phyloP scores from a whole-genome alignment of 192 early-diverging fungal genomes.

The Umbelopsis vinacea region DNA sequence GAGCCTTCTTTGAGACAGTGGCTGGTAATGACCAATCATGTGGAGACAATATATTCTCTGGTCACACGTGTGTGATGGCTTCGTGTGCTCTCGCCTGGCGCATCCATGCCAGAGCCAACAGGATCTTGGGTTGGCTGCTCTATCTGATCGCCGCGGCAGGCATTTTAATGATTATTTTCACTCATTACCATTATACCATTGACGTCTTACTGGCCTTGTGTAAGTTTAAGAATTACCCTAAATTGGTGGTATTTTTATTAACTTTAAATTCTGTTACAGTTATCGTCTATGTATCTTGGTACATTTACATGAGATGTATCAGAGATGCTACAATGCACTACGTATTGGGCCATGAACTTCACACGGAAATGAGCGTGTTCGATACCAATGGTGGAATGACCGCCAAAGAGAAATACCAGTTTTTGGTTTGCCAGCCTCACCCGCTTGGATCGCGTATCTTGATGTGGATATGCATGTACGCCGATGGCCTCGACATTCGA shows the following conservation, averaged over 20 bases:
- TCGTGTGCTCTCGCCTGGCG: conserved; percentile 60
- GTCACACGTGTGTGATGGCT: conserved; percentile 61
- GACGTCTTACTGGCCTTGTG: conserved; percentile 59
- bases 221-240: conserved; percentile 4
- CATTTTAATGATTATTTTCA: conserved; percentile 55
- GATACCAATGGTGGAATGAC: not conserved
- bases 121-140: conserved; percentile 44
- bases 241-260: not conserved
- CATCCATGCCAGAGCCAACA: conserved; percentile 52
- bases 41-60: conserved; percentile 69
- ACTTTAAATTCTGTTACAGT: conserved; percentile 2
- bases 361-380: conserved; percentile 30
- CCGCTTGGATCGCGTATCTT: conserved; percentile 30
- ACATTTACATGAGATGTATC: conserved; percentile 28
- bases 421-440: conserved; percentile 29
- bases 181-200: conserved; percentile 64
- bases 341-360: conserved; percentile 22
- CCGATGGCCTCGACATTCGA: conserved; percentile 33
- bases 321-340: conserved; percentile 34
- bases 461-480: conserved; percentile 35
- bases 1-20: conserved; percentile 49
- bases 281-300: conserved; percentile 30
- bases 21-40: conserved; percentile 56
- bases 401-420: conserved; percentile 25
- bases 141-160: conserved; percentile 43